Percentiles rank a stretch among this genome's conserved stretches.
Evolutionary conservation across 495 filamentous ascomycete genomes (phyloP).

Genomic region (Daldinia childiae): DNA sequence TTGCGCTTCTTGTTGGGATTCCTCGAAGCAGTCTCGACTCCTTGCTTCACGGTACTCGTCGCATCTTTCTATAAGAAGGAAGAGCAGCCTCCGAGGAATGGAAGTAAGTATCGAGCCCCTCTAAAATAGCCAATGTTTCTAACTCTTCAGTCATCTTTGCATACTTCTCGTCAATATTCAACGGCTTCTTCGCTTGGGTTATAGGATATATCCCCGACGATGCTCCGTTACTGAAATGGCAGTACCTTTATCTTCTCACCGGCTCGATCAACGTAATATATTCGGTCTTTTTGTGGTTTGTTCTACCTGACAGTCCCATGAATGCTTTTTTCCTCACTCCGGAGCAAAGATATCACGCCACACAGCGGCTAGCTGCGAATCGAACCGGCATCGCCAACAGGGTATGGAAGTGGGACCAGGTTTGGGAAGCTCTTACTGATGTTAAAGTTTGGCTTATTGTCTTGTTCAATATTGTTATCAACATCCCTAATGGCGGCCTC

Average conservation of each 20-base stretch:
- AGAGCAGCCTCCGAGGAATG: conserved; percentile 50
- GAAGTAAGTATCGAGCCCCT: conserved; percentile 51
- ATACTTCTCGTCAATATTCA: conserved; percentile 50
- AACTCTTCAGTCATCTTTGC: conserved; percentile 35
- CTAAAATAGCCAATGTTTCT: conserved; percentile 12
- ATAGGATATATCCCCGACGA: conserved; percentile 53
- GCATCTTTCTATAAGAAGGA: conserved; percentile 40
- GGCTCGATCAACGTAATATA: conserved; percentile 42
- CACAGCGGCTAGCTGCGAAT: conserved; percentile 30
- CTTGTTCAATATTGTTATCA: conserved; percentile 35
- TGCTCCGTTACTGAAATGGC: conserved; percentile 39
- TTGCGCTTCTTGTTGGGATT: conserved; percentile 40
- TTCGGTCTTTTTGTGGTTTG: conserved; percentile 38
- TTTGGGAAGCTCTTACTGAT: conserved; percentile 39
- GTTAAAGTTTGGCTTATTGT: conserved; percentile 36
- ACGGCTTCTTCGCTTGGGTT: conserved; percentile 58
- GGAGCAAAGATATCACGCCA: conserved; percentile 39
- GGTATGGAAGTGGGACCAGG: conserved; percentile 42
- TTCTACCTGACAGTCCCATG: conserved; percentile 44
- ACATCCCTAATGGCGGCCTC: conserved; percentile 40
- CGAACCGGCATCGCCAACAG: conserved; percentile 38
- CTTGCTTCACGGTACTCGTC: conserved; percentile 32
- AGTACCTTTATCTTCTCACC: conserved; percentile 44
- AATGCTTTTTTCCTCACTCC: conserved; percentile 42
- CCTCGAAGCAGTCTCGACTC: conserved; percentile 27